A percentile compares a stretch with the other conserved stretches of the same genome.
Conservation (phyloP, 148 eudicot genomes). For the Oxyria digyna region DNA sequence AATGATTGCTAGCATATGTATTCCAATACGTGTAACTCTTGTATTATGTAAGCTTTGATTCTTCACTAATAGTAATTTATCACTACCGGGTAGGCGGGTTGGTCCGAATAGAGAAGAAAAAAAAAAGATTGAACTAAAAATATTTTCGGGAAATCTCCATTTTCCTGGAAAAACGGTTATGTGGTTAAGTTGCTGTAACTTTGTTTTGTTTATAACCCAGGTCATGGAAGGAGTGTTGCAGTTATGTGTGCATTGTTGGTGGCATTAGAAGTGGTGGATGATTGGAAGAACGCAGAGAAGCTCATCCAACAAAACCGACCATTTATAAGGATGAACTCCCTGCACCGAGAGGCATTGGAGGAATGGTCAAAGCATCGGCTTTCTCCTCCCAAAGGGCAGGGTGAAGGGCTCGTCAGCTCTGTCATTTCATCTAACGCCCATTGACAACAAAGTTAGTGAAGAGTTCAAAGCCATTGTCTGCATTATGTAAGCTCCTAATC, state of each 20-base stretch:
- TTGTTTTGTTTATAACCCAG: slow-evolving; percentile 21
- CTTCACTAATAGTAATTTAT: background rate
- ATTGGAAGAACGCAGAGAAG: slow-evolving; percentile 90
- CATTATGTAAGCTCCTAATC: background rate
- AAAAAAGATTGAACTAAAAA: too few relatives aligned
- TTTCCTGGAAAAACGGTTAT: too few relatives aligned
- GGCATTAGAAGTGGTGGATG: slow-evolving; percentile 65
- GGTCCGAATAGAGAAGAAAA: too few relatives aligned
- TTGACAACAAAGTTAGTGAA: too few relatives aligned
- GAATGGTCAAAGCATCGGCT: slow-evolving; percentile 79
- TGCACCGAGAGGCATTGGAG: slow-evolving; percentile 68
- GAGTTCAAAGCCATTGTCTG: background rate
- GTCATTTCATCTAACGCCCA: slow-evolving; percentile 19
- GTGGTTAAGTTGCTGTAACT: background rate
- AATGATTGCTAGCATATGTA: background rate
- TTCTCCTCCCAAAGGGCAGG: slow-evolving; percentile 33
- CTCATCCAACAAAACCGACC: slow-evolving; percentile 51
- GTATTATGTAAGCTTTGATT: too few relatives aligned
- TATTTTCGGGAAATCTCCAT: too few relatives aligned
- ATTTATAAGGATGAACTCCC: slow-evolving; percentile 62
- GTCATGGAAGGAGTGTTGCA: slow-evolving; percentile 93
- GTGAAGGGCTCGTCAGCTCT: slow-evolving; percentile 14
- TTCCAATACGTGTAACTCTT: background rate
- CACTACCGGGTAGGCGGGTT: too few relatives aligned
- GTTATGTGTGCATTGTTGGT: slow-evolving; percentile 77